These are phyloP conservation scores for Auriscalpium orientale DNA, from an alignment of 768 basidiomycete species.

Conservation along the genomic window DNA sequence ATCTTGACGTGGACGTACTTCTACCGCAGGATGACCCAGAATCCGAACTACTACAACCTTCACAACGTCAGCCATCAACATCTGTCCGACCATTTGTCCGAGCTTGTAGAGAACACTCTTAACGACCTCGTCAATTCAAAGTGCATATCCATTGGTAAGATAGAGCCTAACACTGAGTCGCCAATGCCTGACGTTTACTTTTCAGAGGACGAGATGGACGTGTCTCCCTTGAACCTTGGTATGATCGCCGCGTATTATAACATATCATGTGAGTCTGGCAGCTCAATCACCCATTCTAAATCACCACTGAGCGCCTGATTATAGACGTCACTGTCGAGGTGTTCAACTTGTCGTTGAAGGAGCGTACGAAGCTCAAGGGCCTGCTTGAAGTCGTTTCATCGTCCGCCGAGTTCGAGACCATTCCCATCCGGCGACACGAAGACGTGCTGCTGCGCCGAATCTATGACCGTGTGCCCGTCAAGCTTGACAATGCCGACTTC, in stretches of 20 bases:
- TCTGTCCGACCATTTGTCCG: constrained; percentile 91
- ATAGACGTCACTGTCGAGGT: constrained; percentile 94
- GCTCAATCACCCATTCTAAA: neutral
- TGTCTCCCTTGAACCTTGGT: constrained; percentile 86
- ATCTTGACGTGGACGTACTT: constrained; percentile 99
- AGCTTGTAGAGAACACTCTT: constrained; percentile 90
- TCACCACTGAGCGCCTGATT: constrained; percentile 15
- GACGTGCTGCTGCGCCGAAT: constrained; percentile 77
- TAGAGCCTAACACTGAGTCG: too few species aligned
- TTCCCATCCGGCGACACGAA: constrained; percentile 95
- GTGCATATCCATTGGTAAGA: constrained; percentile 81
- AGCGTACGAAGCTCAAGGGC: constrained; percentile 94
- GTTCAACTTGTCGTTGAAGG: constrained; percentile 90
- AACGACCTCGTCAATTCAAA: constrained; percentile 90
- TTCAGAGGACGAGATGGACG: constrained; percentile 88
- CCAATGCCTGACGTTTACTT: neutral
- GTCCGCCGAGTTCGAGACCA: constrained; percentile 90
- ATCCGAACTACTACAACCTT: constrained; percentile 91
- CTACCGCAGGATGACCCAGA: constrained; percentile 96
- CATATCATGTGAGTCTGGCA: constrained; percentile 63
- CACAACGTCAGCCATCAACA: constrained; percentile 95
- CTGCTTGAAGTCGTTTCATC: constrained; percentile 95
- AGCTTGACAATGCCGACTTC: constrained; percentile 76
- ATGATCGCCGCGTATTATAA: constrained; percentile 99
- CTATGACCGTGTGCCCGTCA: constrained; percentile 96